Evolutionary conservation across 257 asterid genomes (phyloP).

Genomic region (Solanum tacnaense): DNA sequence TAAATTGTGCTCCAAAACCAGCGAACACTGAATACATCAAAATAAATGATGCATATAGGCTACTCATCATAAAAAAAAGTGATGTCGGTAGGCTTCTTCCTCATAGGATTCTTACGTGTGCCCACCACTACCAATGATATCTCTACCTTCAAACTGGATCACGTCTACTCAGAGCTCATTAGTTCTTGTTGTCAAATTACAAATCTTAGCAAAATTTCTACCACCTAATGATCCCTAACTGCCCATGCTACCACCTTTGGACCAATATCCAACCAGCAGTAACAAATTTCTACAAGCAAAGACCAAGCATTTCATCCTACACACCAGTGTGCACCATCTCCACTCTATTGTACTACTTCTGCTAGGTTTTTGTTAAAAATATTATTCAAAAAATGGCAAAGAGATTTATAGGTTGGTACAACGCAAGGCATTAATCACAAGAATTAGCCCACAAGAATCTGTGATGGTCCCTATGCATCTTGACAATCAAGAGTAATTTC

Average conservation of each 20-base stretch:
- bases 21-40: neutral
- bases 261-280: neutral
- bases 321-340: neutral
- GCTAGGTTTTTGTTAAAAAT: neutral
- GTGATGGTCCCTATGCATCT: neutral
- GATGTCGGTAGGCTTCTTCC: neutral
- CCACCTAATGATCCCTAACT: neutral
- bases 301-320: neutral
- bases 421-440: neutral
- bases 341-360: neutral
- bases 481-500: neutral
- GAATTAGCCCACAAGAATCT: neutral
- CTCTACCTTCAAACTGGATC: neutral
- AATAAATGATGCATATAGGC: neutral
- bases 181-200: neutral
- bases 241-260: neutral
- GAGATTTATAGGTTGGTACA: neutral
- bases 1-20: neutral
- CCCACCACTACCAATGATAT: neutral
- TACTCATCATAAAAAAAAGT: neutral
- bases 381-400: neutral
- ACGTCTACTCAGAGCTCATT: neutral
- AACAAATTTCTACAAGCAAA: neutral
- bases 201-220: neutral
- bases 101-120: neutral